A percentile compares a stretch with the other conserved stretches of the same genome.
phyloP scores from a whole-genome alignment of 2,329 filamentous ascomycete species.

The Pezizomycotina sp. region DNA sequence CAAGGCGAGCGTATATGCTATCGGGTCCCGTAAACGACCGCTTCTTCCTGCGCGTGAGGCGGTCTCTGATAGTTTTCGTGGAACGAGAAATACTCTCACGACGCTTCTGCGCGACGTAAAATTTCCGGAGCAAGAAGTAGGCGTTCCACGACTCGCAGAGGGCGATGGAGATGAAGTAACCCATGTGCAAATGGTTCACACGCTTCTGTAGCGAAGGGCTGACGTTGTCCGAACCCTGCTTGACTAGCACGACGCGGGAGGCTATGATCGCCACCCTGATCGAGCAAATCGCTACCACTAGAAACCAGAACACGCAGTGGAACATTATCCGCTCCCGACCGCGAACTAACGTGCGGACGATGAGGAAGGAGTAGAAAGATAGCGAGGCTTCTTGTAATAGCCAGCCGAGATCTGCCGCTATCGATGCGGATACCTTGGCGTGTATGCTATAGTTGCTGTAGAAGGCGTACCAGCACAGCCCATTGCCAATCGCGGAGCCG shows the following conservation, averaged over 20 bases:
- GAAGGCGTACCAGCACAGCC: slow-evolving; percentile 33
- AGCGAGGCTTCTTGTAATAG: slow-evolving; percentile 34
- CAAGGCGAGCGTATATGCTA: slow-evolving; percentile 27
- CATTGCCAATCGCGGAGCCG: slow-evolving; percentile 32
- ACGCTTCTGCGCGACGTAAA: slow-evolving; percentile 27
- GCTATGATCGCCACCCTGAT: slow-evolving; percentile 34
- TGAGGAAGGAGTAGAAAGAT: slow-evolving; percentile 38
- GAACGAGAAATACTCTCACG: too few species aligned
- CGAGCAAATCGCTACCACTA: slow-evolving; percentile 37
- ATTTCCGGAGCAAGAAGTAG: slow-evolving; percentile 31
- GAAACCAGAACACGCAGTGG: slow-evolving; percentile 40
- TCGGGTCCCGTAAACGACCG: slow-evolving; percentile 24
- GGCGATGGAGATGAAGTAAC: slow-evolving; percentile 32
- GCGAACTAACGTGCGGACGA: slow-evolving; percentile 35
- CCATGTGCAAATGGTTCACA: slow-evolving; percentile 31
- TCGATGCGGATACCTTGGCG: slow-evolving; percentile 28
- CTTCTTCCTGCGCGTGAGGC: slow-evolving; percentile 8
- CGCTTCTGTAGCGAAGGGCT: slow-evolving; percentile 24
- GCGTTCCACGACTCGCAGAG: slow-evolving; percentile 31
- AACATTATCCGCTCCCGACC: slow-evolving; percentile 33
- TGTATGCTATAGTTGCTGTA: slow-evolving; percentile 26
- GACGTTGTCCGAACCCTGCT: too few species aligned
- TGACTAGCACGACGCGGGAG: slow-evolving; percentile 26
- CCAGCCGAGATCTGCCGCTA: slow-evolving; percentile 32
- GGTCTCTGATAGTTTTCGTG: too few species aligned